Conservation (phyloP, 495 filamentous ascomycete genomes). For the Patellaria atrata region DNA sequence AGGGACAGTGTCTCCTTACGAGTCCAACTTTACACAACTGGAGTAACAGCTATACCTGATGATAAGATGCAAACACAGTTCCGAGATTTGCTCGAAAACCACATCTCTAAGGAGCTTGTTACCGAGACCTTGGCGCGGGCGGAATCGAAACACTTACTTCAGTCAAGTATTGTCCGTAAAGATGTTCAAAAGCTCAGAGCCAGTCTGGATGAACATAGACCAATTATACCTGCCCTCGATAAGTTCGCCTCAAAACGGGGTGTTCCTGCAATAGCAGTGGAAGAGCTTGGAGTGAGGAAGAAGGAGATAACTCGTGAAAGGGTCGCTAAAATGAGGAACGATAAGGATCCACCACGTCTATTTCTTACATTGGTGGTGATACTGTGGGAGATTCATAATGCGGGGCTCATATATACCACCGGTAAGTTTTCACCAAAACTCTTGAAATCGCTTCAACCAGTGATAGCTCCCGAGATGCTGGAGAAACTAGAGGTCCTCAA, state of each 20-base stretch:
- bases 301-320: slow-evolving; percentile 11
- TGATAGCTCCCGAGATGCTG: slow-evolving; percentile 12
- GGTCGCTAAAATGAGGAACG: slow-evolving; percentile 17
- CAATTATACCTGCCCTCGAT: slow-evolving; percentile 5
- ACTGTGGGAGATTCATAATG: slow-evolving; percentile 11
- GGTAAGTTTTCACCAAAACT: slow-evolving; percentile 24
- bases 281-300: slow-evolving; percentile 6
- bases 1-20: slow-evolving; percentile 9
- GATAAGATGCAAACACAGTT: slow-evolving; percentile 16
- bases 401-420: slow-evolving; percentile 20
- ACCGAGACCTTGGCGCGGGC: slow-evolving; percentile 15
- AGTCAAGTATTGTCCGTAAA: slow-evolving; percentile 11
- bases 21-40: slow-evolving; percentile 8
- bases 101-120: slow-evolving; percentile 16
- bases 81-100: slow-evolving; percentile 7
- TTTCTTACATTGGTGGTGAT: slow-evolving; percentile 22
- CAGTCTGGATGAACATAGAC: neutral
- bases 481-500: slow-evolving; percentile 19
- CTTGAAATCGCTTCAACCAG: slow-evolving; percentile 17
- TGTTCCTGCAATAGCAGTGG: slow-evolving; percentile 2
- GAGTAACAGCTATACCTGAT: slow-evolving; percentile 11
- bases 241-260: slow-evolving; percentile 14
- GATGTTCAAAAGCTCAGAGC: slow-evolving; percentile 12
- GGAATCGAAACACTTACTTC: slow-evolving; percentile 6
- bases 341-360: slow-evolving; percentile 19